These are phyloP conservation scores for Pulicaria dysenterica DNA, from an alignment of 129 eudicot species.

Conservation along the genomic window DNA sequence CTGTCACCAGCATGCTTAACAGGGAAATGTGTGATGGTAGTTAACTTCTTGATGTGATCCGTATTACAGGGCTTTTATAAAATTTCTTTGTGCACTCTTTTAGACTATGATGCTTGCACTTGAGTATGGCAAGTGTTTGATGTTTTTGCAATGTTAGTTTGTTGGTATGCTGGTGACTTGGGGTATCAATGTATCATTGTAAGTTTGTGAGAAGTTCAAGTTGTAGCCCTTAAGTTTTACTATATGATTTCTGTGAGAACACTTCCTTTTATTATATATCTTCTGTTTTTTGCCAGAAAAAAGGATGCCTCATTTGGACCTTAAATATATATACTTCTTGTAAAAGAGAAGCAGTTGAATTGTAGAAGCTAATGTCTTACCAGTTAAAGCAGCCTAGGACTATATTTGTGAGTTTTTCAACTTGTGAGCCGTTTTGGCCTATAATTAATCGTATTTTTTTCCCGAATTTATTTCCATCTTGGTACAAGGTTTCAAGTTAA, in stretches of 20 bases:
- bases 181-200: conserved; percentile 9
- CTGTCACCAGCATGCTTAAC: not conserved
- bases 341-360: not conserved
- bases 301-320: conserved; percentile 5
- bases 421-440: not conserved
- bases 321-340: conserved; percentile 9
- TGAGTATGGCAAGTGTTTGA: too few species aligned
- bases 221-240: not conserved
- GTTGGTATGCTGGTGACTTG: conserved; percentile 4
- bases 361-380: too few species aligned
- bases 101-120: too few species aligned
- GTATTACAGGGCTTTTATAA: not conserved
- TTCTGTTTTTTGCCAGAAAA: too few species aligned
- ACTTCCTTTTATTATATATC: too few species aligned
- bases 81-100: not conserved
- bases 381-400: not conserved
- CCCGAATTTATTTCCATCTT: not conserved
- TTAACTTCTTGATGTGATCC: conserved; percentile 9
- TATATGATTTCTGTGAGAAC: too few species aligned
- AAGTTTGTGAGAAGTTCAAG: not conserved
- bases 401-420: not conserved
- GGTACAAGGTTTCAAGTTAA: conserved; percentile 7
- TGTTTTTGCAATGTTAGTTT: not conserved
- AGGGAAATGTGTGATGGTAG: conserved; percentile 5
- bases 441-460: not conserved